These are phyloP conservation scores for Eremochloa ophiuroides DNA, from an alignment of 176 grass and related monocot species.

Conservation along the genomic window DNA sequence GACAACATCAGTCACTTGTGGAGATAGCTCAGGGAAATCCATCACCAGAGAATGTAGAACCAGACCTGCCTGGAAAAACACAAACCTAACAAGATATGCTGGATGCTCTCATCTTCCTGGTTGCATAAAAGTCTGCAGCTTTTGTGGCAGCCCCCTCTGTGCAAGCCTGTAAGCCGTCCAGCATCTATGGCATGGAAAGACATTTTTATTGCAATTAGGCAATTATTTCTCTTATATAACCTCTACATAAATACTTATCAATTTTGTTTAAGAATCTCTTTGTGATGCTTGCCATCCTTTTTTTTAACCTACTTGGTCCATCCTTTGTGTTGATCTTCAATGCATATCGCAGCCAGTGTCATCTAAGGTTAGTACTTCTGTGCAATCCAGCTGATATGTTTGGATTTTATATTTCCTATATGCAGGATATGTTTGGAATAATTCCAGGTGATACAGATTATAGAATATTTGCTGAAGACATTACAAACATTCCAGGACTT, in stretches of 20 bases:
- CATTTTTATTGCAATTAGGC: background rate
- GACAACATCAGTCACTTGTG: too few relatives aligned
- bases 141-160: background rate
- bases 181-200: background rate
- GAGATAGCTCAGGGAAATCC: too few relatives aligned
- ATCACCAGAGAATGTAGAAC: background rate
- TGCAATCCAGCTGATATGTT: constrained; percentile 4
- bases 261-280: too few relatives aligned
- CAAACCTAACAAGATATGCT: background rate
- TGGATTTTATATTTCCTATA: constrained; percentile 14
- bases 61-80: background rate
- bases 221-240: background rate
- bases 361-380: background rate
- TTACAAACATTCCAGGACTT: constrained; percentile 87
- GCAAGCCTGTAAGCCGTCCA: background rate
- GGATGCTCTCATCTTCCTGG: background rate
- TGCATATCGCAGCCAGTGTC: background rate
- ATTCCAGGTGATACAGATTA: constrained; percentile 99
- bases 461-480: constrained; percentile 97
- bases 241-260: too few relatives aligned
- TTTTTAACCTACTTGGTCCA: background rate
- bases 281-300: too few relatives aligned
- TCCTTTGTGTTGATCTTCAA: background rate
- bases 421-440: constrained; percentile 98
- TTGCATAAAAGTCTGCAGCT: background rate